Evolutionary conservation across 1,284 basidiomycete species (phyloP), one percentile per base, ranked within the genome.

Genomic region (Ganoderma meredithae): DNA sequence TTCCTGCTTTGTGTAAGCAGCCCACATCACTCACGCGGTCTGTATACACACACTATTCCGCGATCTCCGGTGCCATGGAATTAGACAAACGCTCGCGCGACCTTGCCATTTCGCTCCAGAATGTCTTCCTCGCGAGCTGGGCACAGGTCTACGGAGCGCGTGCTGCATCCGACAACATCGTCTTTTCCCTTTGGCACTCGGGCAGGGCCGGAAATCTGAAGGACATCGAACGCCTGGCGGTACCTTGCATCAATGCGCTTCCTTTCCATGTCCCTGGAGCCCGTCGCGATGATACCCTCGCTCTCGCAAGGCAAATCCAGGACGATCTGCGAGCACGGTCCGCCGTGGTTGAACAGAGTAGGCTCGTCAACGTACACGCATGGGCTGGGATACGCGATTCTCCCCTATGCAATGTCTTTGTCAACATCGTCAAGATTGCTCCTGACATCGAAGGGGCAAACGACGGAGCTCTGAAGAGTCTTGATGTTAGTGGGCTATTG

Each of bases 201-300:
- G 82, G 85, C 39, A 77, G 85, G 60, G 81, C 82, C 7, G 82
- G 81, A 17, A 68, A 79, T 8, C 59, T 78, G 40, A 67, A 75
- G 36, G 77, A 80, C 27, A 73, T 83, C 39, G 81, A 82, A 39
- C 77, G 75, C 40, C 70, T 86, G n/a, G 82, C 82, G 3, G 73
- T 81, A 12, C 84, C 85, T 31, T 85, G 83, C 70, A 80, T 84
- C 75, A 86, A 86, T 68, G 79, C 84, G n/a, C 70, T 86, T 25
- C 84, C 85, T 17, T 74, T 86, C 49, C 76, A 79, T 66, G 76
- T 85, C 13, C 60, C 71, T 7, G 74, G 69, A 40, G 69, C 74
- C 47, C 19, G 56, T 67, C 12, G 63, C 70, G n/a, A 68, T 63
- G 31, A 73, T 71, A n/a, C 58, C 74, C 33, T 73, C 77, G 47